A percentile compares a stretch with the other conserved stretches of the same genome.
Conservation (phyloP, 179 eudicot species). For the Heliamphora ciliata region DNA sequence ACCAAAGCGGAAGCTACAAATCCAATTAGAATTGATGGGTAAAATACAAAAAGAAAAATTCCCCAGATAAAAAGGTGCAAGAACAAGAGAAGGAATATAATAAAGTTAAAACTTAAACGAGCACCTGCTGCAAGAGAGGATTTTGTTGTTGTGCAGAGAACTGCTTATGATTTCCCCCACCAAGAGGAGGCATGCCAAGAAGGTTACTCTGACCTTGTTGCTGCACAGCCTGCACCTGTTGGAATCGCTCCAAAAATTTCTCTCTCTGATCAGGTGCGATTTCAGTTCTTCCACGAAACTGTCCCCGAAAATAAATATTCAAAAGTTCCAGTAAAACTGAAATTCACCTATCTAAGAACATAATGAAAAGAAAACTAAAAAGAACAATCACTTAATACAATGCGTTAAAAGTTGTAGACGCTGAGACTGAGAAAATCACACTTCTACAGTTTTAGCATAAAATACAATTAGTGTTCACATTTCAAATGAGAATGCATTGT, state of each 20-base stretch:
- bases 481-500: no score
- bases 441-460: no score
- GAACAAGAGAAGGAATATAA: neutral
- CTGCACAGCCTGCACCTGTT: conserved; percentile 53
- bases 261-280: conserved; percentile 97
- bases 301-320: conserved; percentile 43
- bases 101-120: neutral
- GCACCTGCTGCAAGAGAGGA: conserved; percentile 79
- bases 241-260: conserved; percentile 71
- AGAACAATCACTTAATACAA: no score
- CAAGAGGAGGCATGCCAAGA: conserved; percentile 67
- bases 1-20: neutral
- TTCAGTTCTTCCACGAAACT: conserved; percentile 88
- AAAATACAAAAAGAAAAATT: neutral
- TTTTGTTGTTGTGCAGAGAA: conserved; percentile 81
- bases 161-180: conserved; percentile 68
- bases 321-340: conserved; percentile 5
- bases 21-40: neutral
- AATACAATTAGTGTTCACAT: no score
- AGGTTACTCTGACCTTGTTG: conserved; percentile 82
- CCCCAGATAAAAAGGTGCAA: neutral
- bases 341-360: neutral
- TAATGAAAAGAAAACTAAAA: neutral
- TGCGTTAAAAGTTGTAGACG: no score
- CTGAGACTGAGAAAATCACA: no score